A percentile compares a stretch with the other conserved stretches of the same genome.
phyloP scores from a whole-genome alignment of 1,284 basidiomycete species.

The Ustilago xerochloae region DNA sequence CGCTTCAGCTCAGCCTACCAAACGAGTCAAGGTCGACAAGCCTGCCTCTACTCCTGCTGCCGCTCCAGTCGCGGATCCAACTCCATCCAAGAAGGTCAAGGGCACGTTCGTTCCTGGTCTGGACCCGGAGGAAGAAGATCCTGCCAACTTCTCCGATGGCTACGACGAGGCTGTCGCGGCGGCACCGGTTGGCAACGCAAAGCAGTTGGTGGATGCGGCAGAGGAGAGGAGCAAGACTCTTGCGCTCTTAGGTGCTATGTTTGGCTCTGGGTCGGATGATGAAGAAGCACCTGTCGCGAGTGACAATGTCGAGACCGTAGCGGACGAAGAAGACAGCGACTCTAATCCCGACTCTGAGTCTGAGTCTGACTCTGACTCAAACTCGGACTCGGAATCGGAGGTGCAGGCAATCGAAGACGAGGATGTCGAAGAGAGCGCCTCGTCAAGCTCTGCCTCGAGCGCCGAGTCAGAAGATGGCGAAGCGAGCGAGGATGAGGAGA shows the following conservation, averaged over 20 bases:
- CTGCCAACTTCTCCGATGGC: conserved; percentile 60
- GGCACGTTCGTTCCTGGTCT: conserved; percentile 32
- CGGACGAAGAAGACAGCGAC: neutral
- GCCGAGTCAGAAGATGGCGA: conserved; percentile 4
- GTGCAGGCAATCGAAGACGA: neutral
- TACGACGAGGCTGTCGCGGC: conserved; percentile 54
- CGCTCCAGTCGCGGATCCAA: neutral
- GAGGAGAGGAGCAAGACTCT: conserved; percentile 42
- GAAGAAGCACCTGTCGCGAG: conserved; percentile 54
- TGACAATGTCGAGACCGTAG: neutral
- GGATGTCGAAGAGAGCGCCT: neutral
- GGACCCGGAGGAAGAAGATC: conserved; percentile 50
- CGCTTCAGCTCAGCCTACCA: neutral
- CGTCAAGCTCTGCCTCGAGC: conserved; percentile 3
- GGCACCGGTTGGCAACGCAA: neutral
- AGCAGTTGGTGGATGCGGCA: conserved; percentile 16
- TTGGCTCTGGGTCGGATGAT: conserved; percentile 72
- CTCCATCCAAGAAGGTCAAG: conserved; percentile 10
- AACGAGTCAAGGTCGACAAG: conserved; percentile 9
- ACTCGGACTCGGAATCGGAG: conserved; percentile 12
- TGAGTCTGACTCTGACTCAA: conserved; percentile 14
- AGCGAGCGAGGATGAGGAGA: conserved; percentile 7
- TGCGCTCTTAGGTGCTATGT: conserved; percentile 68
- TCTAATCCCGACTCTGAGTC: conserved; percentile 7
- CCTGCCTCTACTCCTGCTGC: no score